Base-by-base conservation (phyloP, 2,329 filamentous ascomycete species). In the Metarhizium brunneum region DNA sequence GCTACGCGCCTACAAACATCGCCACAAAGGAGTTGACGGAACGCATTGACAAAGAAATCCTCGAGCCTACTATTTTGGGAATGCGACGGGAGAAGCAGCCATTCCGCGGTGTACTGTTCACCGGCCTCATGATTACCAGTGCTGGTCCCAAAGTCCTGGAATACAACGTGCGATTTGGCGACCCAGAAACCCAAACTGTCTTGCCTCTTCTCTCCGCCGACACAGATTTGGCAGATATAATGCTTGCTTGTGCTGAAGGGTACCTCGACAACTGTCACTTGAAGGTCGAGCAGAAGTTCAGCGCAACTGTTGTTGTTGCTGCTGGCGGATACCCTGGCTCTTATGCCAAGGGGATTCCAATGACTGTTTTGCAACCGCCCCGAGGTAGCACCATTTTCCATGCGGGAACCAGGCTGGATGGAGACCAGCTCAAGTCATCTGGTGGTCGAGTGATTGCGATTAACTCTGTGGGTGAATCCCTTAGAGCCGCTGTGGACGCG, bases 401-500 rank as follows among this genome's bases (percentile, higher is more conserved):
- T 68, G 94, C 94, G 5, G 94, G 94, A 32, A 99, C 94, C 2
- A 79, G 79, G 43, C 69, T 90, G 16, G 75, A 81, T 10, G 74
- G 83, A 40, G 76, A 73, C 18, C 76, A 84, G 59, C 77, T 97
- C 20, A 80, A 85, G 65, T 92, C 90, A 0, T 81, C 87, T 0
- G 94, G 94, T 50, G 94, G 94, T 1, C 85, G 94, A 56, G 94
- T 99, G 38, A 96, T 99, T 66, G 92, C 92, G 16, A 85, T 90
- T n/a, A 95, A 89, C 42, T 88, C 92, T 1, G 87, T 85, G 1
- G 78, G 80, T 1, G 73, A 76, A 42, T 88, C 85, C 13, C 81
- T 99, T 1, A 83, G 90, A 64, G 85, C 88, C 53, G 94, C 94
- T 0, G 90, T 97, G 1, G 82, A 86, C 64, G 87, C 87, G 67